These are phyloP conservation scores for Colletotrichum tropicale DNA, from an alignment of 2,329 filamentous ascomycete species.

Conservation along the genomic window DNA sequence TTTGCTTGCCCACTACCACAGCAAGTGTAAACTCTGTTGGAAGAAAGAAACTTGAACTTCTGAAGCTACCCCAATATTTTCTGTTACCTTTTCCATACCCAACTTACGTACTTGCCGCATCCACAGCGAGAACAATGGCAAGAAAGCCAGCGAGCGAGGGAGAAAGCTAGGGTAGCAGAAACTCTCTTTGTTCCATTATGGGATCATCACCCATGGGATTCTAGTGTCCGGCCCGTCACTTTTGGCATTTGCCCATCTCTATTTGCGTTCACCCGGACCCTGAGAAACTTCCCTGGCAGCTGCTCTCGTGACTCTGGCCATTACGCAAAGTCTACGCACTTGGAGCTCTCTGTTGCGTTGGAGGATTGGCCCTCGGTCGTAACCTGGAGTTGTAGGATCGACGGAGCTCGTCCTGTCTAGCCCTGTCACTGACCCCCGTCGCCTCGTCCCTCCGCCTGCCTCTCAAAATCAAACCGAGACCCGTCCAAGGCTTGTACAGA, in stretches of 20 bases:
- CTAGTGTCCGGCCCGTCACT: background rate
- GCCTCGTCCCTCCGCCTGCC: background rate
- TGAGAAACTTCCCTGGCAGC: background rate
- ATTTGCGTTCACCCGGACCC: background rate
- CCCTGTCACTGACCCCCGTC: background rate
- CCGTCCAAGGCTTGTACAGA: background rate
- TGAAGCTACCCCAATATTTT: background rate
- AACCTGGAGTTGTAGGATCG: background rate
- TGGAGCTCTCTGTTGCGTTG: background rate
- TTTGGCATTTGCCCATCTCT: conserved; percentile 1
- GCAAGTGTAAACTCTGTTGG: background rate
- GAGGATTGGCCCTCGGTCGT: background rate
- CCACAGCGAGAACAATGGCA: background rate
- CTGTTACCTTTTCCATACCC: background rate
- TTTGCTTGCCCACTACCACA: background rate
- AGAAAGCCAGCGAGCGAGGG: background rate
- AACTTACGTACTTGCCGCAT: background rate
- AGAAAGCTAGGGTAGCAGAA: background rate
- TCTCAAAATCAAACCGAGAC: background rate
- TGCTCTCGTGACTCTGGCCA: background rate
- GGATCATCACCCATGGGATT: conserved; percentile 3
- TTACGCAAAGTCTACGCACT: background rate
- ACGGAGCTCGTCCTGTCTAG: background rate
- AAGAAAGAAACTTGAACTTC: background rate
- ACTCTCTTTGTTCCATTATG: background rate